phyloP scores from a whole-genome alignment of 1,139 yeast genomes.

The Debaryomyces singareniensis region DNA sequence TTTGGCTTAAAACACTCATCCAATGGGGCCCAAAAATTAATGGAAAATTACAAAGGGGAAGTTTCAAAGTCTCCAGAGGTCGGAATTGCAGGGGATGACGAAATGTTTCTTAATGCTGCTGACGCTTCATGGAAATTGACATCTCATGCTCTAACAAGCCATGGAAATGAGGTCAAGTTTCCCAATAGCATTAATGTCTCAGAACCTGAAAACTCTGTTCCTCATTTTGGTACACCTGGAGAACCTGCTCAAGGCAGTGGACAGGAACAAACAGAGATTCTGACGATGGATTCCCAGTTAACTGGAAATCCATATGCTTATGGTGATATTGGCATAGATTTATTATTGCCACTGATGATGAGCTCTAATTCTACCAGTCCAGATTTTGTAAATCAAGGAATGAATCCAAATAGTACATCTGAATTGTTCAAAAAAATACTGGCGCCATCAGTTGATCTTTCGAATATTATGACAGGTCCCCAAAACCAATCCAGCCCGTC shows the following conservation, averaged over 20 bases:
- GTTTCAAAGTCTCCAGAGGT: too few species aligned
- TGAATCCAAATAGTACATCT: background rate
- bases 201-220: background rate
- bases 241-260: background rate
- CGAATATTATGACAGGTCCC: background rate
- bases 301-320: background rate
- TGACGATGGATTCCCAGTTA: background rate
- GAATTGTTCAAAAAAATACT: too few species aligned
- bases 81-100: too few species aligned
- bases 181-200: background rate
- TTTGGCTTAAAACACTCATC: background rate
- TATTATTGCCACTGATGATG: background rate
- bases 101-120: background rate
- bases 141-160: too few species aligned
- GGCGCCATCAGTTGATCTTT: background rate
- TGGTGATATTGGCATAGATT: background rate
- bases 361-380: background rate
- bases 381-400: background rate
- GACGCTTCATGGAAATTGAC: slow-evolving; percentile 1
- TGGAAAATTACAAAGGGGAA: too few species aligned
- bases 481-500: background rate
- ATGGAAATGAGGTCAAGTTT: too few species aligned
- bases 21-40: background rate
- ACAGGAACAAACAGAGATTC: background rate
- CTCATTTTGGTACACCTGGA: background rate